These are phyloP conservation scores for Microbotryum intermedium DNA, from an alignment of 1,284 basidiomycete species.

Conservation along the genomic window DNA sequence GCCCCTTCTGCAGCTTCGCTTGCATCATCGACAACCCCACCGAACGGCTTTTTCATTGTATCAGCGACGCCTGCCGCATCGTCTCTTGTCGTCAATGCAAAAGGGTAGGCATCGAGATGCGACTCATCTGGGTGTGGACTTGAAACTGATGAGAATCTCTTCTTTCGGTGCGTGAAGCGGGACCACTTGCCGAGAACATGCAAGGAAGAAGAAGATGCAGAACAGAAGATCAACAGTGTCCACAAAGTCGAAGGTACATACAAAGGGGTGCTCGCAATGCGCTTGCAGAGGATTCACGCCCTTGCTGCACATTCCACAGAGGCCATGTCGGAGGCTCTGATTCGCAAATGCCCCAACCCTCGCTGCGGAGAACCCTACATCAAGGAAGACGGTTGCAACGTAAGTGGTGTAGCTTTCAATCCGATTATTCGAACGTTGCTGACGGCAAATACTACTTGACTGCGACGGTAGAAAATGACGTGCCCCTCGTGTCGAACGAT, in stretches of 20 bases:
- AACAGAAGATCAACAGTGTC: constrained; percentile 17
- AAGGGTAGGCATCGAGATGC: constrained; percentile 9
- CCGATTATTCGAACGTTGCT: not conserved
- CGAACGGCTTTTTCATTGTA: constrained; percentile 31
- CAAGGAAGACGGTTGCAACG: constrained; percentile 15
- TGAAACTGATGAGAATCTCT: not conserved
- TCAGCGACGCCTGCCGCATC: constrained; percentile 26
- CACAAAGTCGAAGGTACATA: constrained; percentile 29
- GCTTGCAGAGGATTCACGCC: constrained; percentile 1
- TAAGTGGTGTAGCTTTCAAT: not conserved
- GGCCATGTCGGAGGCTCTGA: constrained; percentile 25
- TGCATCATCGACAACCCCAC: constrained; percentile 32
- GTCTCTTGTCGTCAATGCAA: constrained; percentile 32
- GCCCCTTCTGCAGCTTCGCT: constrained; percentile 34
- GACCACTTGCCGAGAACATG: constrained; percentile 34
- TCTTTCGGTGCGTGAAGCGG: constrained; percentile 3
- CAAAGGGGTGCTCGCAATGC: constrained; percentile 1
- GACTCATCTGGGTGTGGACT: too few species aligned
- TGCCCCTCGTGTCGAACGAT: constrained; percentile 18
- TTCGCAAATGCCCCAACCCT: constrained; percentile 23
- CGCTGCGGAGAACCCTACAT: constrained; percentile 25
- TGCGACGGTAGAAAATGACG: constrained; percentile 17
- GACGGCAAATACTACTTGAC: constrained; percentile 1
- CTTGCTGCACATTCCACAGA: not conserved
- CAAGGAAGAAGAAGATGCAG: constrained; percentile 22